These are phyloP conservation scores for Ceratocystis alfenasii DNA, from an alignment of 2,329 filamentous ascomycete genomes.

Conservation along the genomic window DNA sequence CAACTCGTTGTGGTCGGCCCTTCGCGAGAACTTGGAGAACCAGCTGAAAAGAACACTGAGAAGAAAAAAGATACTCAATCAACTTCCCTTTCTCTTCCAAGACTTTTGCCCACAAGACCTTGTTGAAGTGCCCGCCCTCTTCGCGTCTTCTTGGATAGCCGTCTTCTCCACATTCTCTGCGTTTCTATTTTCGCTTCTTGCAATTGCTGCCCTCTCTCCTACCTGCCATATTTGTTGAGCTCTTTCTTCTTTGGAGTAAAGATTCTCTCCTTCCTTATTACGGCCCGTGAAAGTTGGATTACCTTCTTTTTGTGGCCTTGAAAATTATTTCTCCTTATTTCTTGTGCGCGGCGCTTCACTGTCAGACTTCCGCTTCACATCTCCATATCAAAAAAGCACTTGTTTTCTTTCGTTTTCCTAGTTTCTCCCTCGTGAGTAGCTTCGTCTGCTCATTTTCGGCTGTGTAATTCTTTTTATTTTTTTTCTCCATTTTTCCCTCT, in stretches of 20 bases:
- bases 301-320: not conserved
- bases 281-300: too few species aligned
- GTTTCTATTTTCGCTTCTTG: conserved; percentile 15
- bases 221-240: conserved; percentile 21
- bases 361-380: conserved; percentile 16
- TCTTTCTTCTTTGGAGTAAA: not conserved
- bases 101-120: not conserved
- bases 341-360: not conserved
- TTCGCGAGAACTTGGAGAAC: conserved; percentile 23
- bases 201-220: not conserved
- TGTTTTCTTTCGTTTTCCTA: not conserved
- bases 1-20: conserved; percentile 21
- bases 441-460: not conserved
- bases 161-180: conserved; percentile 16
- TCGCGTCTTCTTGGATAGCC: conserved; percentile 15
- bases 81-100: not conserved
- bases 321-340: not conserved
- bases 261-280: not conserved
- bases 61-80: conserved; percentile 9
- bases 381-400: conserved; percentile 15
- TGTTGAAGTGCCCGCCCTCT: not conserved
- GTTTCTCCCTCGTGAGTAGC: conserved; percentile 1
- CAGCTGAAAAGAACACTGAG: conserved; percentile 21
- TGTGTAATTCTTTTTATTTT: conserved; percentile 6
- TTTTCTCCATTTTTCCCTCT: not conserved